Evolutionary conservation across 495 filamentous ascomycete genomes (phyloP), one percentile per base, ranked within the genome.

Genomic region (Penicillium cataractarum): DNA sequence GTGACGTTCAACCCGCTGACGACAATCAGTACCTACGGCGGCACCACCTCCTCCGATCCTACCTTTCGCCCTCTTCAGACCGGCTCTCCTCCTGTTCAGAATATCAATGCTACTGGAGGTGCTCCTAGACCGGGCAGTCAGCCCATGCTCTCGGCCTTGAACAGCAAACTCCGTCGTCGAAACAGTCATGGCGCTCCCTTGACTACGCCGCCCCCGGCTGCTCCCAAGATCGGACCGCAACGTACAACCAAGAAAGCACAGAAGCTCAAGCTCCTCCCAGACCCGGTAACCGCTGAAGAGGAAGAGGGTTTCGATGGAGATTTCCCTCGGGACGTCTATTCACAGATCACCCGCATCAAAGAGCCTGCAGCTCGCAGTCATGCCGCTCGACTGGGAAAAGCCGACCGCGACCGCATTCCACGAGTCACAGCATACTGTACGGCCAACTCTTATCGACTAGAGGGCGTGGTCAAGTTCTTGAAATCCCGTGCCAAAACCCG

Each of bases 401-500:
- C 93, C 37, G 95, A 99, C 70, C 84, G 95, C 40, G 90, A 92
- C 56, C 83, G 87, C 62, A 78, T 99, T 50, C 95, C 95, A 3
- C 80, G 95, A 57, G 95, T 99, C 4, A 97, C 95, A 26, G 95
- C 95, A 19, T 98, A 97, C 76, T 97, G 93, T 68, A 98, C 96
- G 1, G 92, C 96, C 27, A 91, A 90, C 72, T 89, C 86, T 13
- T 97, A 97, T 70, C 87, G 92, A 61, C 85, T 97, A 74, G 93
- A 97, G 7, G 88, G 87, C 5, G 79, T 97, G 44, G 89, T 96
- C 84, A 85, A 88, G 57, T 98, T 92, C 69, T 77, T 99, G 32
- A 99, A 98, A 75, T 90, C 91, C 10, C 82, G 91, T 52, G 82
- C 83, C 26, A 89, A 88, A 65, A 84, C 82, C 40, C 84, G 90